Percentiles rank a stretch among this genome's conserved stretches.
Evolutionary conservation across 1,284 basidiomycete genomes (phyloP).

Genomic region (Austropuccinia psidii): DNA sequence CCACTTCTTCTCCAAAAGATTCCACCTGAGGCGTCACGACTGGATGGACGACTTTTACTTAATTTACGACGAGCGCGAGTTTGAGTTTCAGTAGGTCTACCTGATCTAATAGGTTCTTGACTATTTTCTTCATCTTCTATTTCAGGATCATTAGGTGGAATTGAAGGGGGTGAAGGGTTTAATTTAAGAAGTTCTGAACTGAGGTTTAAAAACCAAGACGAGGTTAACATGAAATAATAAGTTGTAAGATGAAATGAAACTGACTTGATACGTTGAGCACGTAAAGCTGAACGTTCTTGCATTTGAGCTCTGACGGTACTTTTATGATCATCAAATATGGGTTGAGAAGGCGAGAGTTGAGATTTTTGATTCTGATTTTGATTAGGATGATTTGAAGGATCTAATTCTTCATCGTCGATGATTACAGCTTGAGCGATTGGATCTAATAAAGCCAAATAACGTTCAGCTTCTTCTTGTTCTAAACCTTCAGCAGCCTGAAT

Average conservation of each 20-base stretch:
- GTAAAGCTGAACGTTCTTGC: slow-evolving; percentile 26
- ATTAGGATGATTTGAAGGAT: not conserved
- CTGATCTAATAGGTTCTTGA: not conserved
- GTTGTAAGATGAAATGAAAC: not conserved
- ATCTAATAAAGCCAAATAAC: slow-evolving; percentile 29
- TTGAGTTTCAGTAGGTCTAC: not conserved
- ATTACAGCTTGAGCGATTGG: slow-evolving; percentile 11
- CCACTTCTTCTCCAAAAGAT: slow-evolving; percentile 31
- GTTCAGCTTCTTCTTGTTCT: slow-evolving; percentile 27
- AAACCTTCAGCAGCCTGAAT: slow-evolving; percentile 29
- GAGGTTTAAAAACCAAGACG: not conserved
- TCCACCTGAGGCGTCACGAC: not conserved
- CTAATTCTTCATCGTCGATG: not conserved
- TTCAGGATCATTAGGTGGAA: not conserved
- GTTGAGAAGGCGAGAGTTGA: not conserved
- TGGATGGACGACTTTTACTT: slow-evolving; percentile 5
- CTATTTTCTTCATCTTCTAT: not conserved
- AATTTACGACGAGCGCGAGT: not conserved
- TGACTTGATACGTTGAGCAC: slow-evolving; percentile 31
- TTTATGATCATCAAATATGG: slow-evolving; percentile 15
- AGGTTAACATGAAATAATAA: not conserved
- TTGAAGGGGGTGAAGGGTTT: not conserved
- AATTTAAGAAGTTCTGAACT: slow-evolving; percentile 21
- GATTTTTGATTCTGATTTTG: too few relatives aligned
- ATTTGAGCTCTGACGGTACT: slow-evolving; percentile 20